Percentiles rank a stretch among this genome's conserved stretches.
Conservation (phyloP, 2,329 filamentous ascomycete genomes). For the Xylariaceae sp. region DNA sequence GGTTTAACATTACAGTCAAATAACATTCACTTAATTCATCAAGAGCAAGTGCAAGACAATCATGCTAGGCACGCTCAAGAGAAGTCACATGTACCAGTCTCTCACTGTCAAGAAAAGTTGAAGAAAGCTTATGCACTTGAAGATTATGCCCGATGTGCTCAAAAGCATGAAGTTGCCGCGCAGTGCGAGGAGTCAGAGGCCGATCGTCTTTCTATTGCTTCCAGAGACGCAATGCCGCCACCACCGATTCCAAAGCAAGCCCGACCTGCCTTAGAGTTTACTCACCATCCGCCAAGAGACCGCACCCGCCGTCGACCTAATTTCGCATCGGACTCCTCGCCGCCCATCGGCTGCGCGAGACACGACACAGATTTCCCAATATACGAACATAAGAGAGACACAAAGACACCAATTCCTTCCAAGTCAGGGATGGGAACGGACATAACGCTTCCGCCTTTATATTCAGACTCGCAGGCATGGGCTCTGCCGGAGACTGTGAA, state of each 20-base stretch:
- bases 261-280: neutral
- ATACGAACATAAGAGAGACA: no score
- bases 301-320: neutral
- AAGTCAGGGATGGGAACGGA: constrained; percentile 2
- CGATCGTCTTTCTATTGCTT: constrained; percentile 21
- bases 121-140: neutral
- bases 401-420: neutral
- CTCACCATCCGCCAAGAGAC: neutral
- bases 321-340: neutral
- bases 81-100: neutral
- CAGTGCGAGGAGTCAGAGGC: neutral
- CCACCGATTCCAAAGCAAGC: constrained; percentile 25
- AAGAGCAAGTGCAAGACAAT: constrained; percentile 4
- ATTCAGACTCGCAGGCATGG: neutral
- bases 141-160: neutral
- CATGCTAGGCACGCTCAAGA: neutral
- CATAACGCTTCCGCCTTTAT: constrained; percentile 11
- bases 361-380: neutral
- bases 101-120: neutral
- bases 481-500: neutral
- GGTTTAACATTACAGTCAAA: neutral
- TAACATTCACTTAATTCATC: neutral
- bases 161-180: neutral
- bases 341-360: neutral
- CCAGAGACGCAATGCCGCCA: constrained; percentile 32